Percentiles rank a stretch among this genome's conserved stretches.
Conservation (phyloP, 495 filamentous ascomycete genomes). For the Penicillium lagena region DNA sequence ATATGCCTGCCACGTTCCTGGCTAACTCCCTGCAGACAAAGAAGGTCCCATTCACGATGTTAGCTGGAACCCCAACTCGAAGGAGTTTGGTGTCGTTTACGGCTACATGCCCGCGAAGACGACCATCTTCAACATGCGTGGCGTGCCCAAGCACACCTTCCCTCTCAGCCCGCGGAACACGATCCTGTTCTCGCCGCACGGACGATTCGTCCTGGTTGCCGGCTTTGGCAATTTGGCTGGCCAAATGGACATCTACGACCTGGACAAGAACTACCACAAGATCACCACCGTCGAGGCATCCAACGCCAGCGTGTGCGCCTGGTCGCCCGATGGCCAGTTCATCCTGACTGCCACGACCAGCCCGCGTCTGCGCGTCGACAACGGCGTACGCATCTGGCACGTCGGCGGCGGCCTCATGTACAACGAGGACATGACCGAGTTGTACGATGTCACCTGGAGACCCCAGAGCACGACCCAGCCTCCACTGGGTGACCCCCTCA, state of each 20-base stretch:
- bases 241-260: conserved; percentile 95
- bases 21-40: conserved; percentile 57
- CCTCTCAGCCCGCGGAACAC: conserved; percentile 86
- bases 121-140: conserved; percentile 87
- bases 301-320: conserved; percentile 90
- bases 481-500: conserved; percentile 65
- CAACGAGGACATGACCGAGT: conserved; percentile 85
- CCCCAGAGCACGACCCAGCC: conserved; percentile 58
- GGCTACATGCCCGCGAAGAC: conserved; percentile 98
- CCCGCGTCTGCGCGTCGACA: conserved; percentile 90
- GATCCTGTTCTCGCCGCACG: conserved; percentile 89
- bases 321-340: conserved; percentile 91
- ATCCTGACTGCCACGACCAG: conserved; percentile 96
- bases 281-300: conserved; percentile 91
- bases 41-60: conserved; percentile 98
- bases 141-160: conserved; percentile 73
- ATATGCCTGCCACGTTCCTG: background rate
- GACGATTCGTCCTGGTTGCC: conserved; percentile 86
- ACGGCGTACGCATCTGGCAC: conserved; percentile 93
- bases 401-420: conserved; percentile 88
- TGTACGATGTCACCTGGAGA: conserved; percentile 90
- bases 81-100: conserved; percentile 95
- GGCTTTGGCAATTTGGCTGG: conserved; percentile 97
- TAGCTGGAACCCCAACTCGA: conserved; percentile 93
- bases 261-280: conserved; percentile 85